Base-by-base conservation (phyloP, 23 red algal species). In the Gracilaria vermiculophylla region DNA sequence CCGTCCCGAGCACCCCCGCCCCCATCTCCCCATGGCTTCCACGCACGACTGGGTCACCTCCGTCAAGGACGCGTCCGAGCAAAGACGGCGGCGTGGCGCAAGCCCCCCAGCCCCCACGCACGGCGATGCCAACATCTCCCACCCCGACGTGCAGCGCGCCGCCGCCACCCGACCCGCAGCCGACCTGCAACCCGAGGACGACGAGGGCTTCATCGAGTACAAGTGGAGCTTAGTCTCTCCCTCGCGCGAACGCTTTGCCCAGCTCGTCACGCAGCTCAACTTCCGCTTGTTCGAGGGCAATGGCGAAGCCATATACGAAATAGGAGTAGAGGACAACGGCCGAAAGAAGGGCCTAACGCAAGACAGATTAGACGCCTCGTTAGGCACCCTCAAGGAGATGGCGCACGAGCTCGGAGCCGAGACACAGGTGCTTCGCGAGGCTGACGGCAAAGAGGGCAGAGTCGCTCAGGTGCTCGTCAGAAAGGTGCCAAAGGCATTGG, bases 151-250 rank as follows among this genome's bases (percentile, higher is more conserved):
- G 14, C 76, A 79, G 49, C 49, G 69, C 45, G 66, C 44, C 0
- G 67, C 67, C 14, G 35, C n/a, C 6, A 73, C 28, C 31, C 39
- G 39, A 5, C 67, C 28, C 15, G 36, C 62, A 48, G 92, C 81
- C 23, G 96, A 98, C 70, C 76, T 97, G 0, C 67, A 70, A 15
- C 87, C 93, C 15, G 97, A 99, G 53, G 92, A 95, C 56, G 97
- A 99, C 78, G 97, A 99, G 71, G 97, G 97, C 27, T 76, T 55
- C 49, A 81, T 95, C 53, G 97, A 99, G 91, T 99, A 99, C 93
- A 99, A 99, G 58, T 94, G 92, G 80, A 81, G 80, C 52, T 82
- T 99, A 19, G 93, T 96, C 23, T 42, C 87, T 53, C 92, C 97
- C 39, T 83, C 97, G 31, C 93, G 82, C 58, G 76, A 93, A 44